Percentiles rank a stretch among this genome's conserved stretches.
Conservation (phyloP, 202 grass and related monocot species). For the Hordeum pubiflorum region DNA sequence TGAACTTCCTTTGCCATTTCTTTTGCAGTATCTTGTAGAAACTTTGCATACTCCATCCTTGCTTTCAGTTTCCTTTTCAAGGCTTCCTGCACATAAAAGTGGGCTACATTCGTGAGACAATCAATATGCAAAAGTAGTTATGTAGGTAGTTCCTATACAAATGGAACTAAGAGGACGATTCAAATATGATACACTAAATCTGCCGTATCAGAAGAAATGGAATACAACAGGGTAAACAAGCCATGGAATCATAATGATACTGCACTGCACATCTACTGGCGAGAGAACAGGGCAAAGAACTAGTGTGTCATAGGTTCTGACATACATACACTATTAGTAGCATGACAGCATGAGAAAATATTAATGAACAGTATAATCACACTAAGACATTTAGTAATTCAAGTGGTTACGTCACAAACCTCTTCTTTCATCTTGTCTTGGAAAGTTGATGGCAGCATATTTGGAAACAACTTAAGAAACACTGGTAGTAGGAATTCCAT, state of each 20-base stretch:
- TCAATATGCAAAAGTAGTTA: neutral
- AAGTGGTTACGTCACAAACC: slow-evolving; percentile 33
- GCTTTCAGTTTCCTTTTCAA: slow-evolving; percentile 94
- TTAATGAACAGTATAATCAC: neutral
- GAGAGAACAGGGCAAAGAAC: neutral
- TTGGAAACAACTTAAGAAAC: slow-evolving; percentile 82
- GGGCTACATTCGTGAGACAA: slow-evolving; percentile 1
- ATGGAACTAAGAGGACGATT: slow-evolving; percentile 18
- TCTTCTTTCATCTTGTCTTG: slow-evolving; percentile 98
- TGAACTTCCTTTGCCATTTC: slow-evolving; percentile 98
- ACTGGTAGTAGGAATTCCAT: slow-evolving; percentile 95
- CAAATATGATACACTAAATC: slow-evolving; percentile 19
- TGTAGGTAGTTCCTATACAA: neutral
- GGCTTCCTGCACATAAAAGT: slow-evolving; percentile 58
- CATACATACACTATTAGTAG: slow-evolving; percentile 8
- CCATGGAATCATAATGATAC: slow-evolving; percentile 9
- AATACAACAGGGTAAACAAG: neutral
- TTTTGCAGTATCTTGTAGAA: slow-evolving; percentile 97
- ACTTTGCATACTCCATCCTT: slow-evolving; percentile 91
- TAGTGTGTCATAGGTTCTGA: neutral
- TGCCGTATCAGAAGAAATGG: slow-evolving; percentile 6
- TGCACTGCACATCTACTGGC: neutral
- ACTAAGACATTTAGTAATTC: slow-evolving; percentile 1
- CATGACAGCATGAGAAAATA: neutral
- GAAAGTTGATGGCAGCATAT: slow-evolving; percentile 97